A percentile compares a stretch with the other conserved stretches of the same genome.
Conservation (phyloP, 495 filamentous ascomycete species). For the Podospora appendiculata region DNA sequence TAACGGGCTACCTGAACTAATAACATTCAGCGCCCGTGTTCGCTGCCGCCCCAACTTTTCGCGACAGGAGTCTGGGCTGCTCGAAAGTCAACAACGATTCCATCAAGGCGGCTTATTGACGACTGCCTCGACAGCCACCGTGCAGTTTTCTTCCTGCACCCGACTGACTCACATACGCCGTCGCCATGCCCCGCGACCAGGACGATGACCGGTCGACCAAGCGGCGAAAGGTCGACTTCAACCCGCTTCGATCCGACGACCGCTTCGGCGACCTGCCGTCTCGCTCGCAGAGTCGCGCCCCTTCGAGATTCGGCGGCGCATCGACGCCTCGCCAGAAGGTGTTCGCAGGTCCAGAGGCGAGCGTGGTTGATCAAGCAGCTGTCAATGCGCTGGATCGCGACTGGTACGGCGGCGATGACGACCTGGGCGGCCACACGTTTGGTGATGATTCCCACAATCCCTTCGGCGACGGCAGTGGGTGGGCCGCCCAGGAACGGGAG, state of each 20-base stretch:
- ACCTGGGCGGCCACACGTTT: slow-evolving; percentile 58
- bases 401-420: slow-evolving; percentile 79
- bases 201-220: slow-evolving; percentile 49
- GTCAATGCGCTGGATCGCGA: slow-evolving; percentile 72
- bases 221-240: slow-evolving; percentile 54
- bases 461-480: slow-evolving; percentile 49
- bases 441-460: slow-evolving; percentile 63
- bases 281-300: slow-evolving; percentile 13
- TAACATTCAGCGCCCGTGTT: too few relatives aligned
- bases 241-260: slow-evolving; percentile 46
- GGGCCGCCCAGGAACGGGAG: slow-evolving; percentile 63
- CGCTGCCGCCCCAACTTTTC: too few relatives aligned
- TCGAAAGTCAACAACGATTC: too few relatives aligned
- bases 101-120: too few relatives aligned
- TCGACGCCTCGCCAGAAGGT: slow-evolving; percentile 44
- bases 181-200: slow-evolving; percentile 25
- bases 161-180: too few relatives aligned
- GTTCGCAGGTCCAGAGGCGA: slow-evolving; percentile 45
- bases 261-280: slow-evolving; percentile 51
- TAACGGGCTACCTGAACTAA: too few relatives aligned
- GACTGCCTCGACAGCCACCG: too few relatives aligned
- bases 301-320: slow-evolving; percentile 27
- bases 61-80: too few relatives aligned
- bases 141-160: too few relatives aligned
- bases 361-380: slow-evolving; percentile 34